Base-by-base conservation (phyloP, 805 yeast species). In the Lipomyces yamadae region DNA sequence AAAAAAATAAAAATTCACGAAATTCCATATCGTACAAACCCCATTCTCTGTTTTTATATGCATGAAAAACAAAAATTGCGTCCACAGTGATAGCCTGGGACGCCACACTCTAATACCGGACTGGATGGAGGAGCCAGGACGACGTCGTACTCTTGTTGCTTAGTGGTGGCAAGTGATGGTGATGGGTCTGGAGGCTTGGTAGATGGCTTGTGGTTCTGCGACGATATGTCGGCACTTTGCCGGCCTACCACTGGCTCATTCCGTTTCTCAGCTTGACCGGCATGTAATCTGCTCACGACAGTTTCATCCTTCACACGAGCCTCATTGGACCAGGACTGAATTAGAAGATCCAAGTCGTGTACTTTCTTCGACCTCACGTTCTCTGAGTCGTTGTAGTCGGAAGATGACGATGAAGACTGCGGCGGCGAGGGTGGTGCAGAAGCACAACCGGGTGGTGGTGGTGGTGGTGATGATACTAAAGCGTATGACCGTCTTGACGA, bases 51-150 rank as follows among this genome's bases (percentile, higher is more conserved):
- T 7, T 13, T 10, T 58, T 60, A 66, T 5, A 62, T 55, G 54
- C 72, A 69, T 15, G 56, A 60, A 35, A 69, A 69, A 42, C 72
- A 69, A 50, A 69, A 69, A 13, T 56, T 54, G 3, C 65, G 59
- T 2, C 69, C 71, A 56, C 72, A 69, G 39, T 34, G 52, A 50
- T 61, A 69, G 33, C 71, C 72, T 11, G n/a, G 32, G 10, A 33
- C 34, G 3, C 72, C 72, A 61, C 72, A 69, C 34, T 10, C 45
- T 13, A 42, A 42, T 6, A 15, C 48, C 1, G 4, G 48, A n/a
- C 48, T 24, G n/a, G 24, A 15, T 24, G 48, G 48, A 24, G 24
- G 24, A 24, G 24, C 24, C 24, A 8, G 24, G 8, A n/a, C 48
- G 8, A 7, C 48, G 24, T 15, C 48, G 5, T 42, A 7, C 18